phyloP scores from a whole-genome alignment of 108 stramenopile species.

The Bacterosira constricta region DNA sequence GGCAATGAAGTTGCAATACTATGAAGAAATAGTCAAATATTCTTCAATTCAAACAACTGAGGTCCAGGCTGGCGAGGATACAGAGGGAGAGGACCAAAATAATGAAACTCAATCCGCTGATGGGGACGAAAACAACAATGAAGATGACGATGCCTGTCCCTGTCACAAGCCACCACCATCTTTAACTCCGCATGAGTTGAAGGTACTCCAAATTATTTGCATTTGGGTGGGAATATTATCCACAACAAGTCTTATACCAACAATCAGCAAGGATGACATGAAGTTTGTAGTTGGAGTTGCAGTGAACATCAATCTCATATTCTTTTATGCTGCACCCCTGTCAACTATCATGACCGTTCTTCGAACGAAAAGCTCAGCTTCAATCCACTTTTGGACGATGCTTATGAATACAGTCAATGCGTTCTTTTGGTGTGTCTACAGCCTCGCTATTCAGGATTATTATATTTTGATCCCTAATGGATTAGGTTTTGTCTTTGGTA shows the following conservation, averaged over 20 bases:
- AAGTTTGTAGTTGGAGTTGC: slow-evolving; percentile 43
- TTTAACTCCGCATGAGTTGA: slow-evolving; percentile 40
- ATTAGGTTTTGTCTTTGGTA: slow-evolving; percentile 67
- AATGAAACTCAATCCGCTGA: slow-evolving; percentile 1
- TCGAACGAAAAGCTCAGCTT: slow-evolving; percentile 44
- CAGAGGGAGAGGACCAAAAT: neutral
- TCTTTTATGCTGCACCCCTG: slow-evolving; percentile 46
- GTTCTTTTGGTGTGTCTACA: slow-evolving; percentile 75
- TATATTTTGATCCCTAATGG: slow-evolving; percentile 79
- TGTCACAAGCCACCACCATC: neutral
- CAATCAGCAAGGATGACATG: slow-evolving; percentile 15
- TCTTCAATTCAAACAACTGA: slow-evolving; percentile 17
- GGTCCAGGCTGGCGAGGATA: neutral
- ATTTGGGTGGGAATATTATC: slow-evolving; percentile 39
- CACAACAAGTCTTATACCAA: slow-evolving; percentile 22
- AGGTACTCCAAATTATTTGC: slow-evolving; percentile 14
- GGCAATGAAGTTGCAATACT: slow-evolving; percentile 74
- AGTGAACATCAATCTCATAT: slow-evolving; percentile 49
- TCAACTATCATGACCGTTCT: slow-evolving; percentile 36
- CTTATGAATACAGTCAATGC: slow-evolving; percentile 71
- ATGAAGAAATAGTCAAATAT: slow-evolving; percentile 34
- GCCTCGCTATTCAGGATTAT: slow-evolving; percentile 66
- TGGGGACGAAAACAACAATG: neutral
- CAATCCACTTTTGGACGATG: slow-evolving; percentile 79
- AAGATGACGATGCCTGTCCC: neutral